phyloP scores from a whole-genome alignment of 2,329 filamentous ascomycete genomes.

The Pseudocercospora cruenta region DNA sequence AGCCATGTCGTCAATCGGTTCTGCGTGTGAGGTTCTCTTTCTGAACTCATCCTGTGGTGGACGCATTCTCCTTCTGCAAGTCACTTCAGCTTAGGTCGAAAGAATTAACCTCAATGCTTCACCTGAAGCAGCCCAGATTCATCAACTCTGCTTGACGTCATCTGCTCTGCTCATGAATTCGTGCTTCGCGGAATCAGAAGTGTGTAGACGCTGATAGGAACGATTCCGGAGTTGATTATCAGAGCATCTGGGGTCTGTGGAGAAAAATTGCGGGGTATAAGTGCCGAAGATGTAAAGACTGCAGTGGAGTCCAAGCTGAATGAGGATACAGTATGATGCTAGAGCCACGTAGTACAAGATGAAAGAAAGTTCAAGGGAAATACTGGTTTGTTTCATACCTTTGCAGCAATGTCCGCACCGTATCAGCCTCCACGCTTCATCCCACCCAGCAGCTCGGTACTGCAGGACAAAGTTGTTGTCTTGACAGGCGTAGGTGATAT shows the following conservation, averaged over 20 bases:
- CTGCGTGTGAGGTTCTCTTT: neutral
- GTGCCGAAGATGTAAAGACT: neutral
- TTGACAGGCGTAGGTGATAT: constrained; percentile 35
- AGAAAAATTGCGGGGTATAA: neutral
- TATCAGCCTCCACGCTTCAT: constrained; percentile 29
- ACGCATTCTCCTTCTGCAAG: neutral
- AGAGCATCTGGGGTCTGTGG: neutral
- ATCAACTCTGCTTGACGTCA: neutral
- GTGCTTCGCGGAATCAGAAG: neutral
- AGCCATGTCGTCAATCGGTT: neutral
- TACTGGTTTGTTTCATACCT: neutral
- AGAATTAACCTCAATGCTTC: neutral
- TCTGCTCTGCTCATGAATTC: neutral
- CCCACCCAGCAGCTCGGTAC: constrained; percentile 13
- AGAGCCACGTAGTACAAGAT: neutral
- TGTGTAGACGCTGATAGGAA: neutral
- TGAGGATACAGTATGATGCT: neutral
- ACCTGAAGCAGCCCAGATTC: neutral
- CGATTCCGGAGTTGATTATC: neutral
- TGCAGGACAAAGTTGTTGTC: constrained; percentile 38
- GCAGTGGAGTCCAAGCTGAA: neutral
- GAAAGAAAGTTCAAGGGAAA: neutral
- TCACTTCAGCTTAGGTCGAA: neutral
- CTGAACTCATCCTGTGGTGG: neutral
- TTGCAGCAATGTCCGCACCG: neutral